Evolutionary conservation across 106 monocot species (phyloP).

Genomic region (Dendrobium nobile): DNA sequence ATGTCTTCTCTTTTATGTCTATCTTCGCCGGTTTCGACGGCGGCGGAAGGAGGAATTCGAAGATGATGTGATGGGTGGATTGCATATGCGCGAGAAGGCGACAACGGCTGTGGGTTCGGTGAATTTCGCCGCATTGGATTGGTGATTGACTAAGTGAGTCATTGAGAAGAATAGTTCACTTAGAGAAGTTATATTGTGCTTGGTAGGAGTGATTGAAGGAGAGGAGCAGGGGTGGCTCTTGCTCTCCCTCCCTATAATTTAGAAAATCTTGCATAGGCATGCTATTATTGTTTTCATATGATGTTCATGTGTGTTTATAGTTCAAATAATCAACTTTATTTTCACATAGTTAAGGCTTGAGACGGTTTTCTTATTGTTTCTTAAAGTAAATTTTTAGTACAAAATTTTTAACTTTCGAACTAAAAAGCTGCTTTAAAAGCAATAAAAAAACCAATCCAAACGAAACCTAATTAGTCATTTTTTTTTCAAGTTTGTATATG

Average conservation of each 20-base stretch:
- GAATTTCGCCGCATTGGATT: background rate
- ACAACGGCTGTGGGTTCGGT: no score
- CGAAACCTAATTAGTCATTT: no score
- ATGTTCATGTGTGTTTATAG: no score
- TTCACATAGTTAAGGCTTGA: no score
- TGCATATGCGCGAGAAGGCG: background rate
- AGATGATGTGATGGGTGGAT: background rate
- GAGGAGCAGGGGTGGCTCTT: background rate
- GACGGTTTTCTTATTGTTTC: no score
- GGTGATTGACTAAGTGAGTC: background rate
- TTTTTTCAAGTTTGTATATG: no score
- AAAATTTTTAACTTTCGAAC: no score
- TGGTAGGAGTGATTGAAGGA: background rate
- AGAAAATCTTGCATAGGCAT: background rate
- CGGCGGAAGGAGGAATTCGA: background rate
- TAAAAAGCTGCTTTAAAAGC: no score
- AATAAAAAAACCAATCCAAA: no score
- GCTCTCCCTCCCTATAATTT: background rate
- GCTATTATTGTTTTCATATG: background rate
- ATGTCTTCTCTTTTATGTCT: conserved; percentile 6
- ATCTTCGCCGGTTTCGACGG: background rate
- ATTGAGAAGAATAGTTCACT: background rate
- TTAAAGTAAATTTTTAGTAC: no score
- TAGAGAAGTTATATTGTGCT: background rate
- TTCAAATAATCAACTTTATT: no score